These are phyloP conservation scores for Raphanus sativus DNA, from an alignment of 345 rosid genomes.

Conservation along the genomic window DNA sequence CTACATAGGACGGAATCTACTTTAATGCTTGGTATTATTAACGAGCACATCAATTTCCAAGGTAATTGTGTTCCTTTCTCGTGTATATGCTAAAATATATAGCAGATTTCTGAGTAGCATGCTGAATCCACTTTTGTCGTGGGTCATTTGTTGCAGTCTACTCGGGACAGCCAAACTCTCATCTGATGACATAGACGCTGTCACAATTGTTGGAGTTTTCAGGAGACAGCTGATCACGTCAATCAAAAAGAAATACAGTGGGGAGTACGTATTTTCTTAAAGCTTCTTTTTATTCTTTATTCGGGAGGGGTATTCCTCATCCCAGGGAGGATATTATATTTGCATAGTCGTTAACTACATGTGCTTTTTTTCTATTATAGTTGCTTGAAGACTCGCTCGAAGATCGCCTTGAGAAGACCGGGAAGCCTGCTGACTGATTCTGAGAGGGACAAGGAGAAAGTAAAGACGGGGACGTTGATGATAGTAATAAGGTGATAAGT, in stretches of 20 bases:
- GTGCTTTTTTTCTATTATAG: constrained; percentile 40
- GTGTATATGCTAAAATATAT: constrained; percentile 1
- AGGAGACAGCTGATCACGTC: constrained; percentile 66
- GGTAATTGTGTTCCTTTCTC: constrained; percentile 45
- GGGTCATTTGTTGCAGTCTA: constrained; percentile 58
- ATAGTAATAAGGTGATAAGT: constrained; percentile 63
- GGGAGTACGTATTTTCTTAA: constrained; percentile 60
- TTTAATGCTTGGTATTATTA: constrained; percentile 81
- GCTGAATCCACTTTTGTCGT: constrained; percentile 15
- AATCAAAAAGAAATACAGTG: constrained; percentile 84
- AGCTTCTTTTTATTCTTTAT: neutral
- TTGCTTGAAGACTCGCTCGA: constrained; percentile 92
- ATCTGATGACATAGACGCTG: constrained; percentile 84
- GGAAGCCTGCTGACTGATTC: constrained; percentile 74
- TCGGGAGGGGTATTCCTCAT: neutral
- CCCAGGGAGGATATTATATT: neutral
- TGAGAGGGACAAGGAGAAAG: constrained; percentile 76
- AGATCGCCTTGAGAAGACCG: constrained; percentile 74
- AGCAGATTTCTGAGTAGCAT: neutral
- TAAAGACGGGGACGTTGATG: constrained; percentile 84
- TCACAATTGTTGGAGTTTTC: constrained; percentile 66
- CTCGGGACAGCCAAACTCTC: constrained; percentile 78
- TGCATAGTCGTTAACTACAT: constrained; percentile 1
- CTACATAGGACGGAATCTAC: constrained; percentile 77
- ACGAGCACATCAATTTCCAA: constrained; percentile 86